These are phyloP conservation scores for Mortierella sp. DNA, from an alignment of 371 early-diverging fungal genomes.

Conservation along the genomic window DNA sequence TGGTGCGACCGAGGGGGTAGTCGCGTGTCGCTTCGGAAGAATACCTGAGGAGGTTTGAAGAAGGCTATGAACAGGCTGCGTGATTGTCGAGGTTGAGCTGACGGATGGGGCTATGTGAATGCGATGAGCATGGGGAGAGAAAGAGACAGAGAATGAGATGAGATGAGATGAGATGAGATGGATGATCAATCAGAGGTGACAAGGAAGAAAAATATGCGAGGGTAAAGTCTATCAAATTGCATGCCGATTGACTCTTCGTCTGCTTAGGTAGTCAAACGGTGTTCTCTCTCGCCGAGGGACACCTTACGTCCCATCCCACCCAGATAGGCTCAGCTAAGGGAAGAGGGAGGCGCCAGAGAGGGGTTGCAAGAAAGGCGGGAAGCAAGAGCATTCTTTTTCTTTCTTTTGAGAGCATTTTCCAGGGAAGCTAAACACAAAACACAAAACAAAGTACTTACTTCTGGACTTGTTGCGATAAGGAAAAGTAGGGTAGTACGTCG, in stretches of 20 bases:
- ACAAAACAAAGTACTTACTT: constrained; percentile 44
- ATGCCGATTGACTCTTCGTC: too few species aligned
- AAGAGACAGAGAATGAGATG: not conserved
- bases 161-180: constrained; percentile 1
- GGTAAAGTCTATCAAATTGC: too few species aligned
- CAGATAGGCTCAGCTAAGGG: not conserved
- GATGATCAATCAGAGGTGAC: not conserved
- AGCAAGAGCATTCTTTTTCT: not conserved
- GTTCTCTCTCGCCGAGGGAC: not conserved
- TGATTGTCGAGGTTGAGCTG: constrained; percentile 53
- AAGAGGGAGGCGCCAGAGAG: not conserved
- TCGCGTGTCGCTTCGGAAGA: constrained; percentile 46
- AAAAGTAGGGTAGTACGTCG: constrained; percentile 36
- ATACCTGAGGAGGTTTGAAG: constrained; percentile 47
- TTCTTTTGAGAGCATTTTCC: not conserved
- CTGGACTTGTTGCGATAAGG: constrained; percentile 46
- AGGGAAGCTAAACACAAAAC: too few species aligned
- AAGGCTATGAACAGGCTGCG: constrained; percentile 45
- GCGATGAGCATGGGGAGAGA: not conserved
- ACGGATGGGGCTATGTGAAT: constrained; percentile 41
- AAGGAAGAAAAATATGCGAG: not conserved
- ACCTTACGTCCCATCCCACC: not conserved
- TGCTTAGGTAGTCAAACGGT: too few species aligned
- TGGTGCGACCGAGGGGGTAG: constrained; percentile 30
- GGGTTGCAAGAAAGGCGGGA: not conserved